These are phyloP conservation scores for Coniochaeta ligniaria DNA, from an alignment of 2,329 filamentous ascomycete species.

Conservation along the genomic window DNA sequence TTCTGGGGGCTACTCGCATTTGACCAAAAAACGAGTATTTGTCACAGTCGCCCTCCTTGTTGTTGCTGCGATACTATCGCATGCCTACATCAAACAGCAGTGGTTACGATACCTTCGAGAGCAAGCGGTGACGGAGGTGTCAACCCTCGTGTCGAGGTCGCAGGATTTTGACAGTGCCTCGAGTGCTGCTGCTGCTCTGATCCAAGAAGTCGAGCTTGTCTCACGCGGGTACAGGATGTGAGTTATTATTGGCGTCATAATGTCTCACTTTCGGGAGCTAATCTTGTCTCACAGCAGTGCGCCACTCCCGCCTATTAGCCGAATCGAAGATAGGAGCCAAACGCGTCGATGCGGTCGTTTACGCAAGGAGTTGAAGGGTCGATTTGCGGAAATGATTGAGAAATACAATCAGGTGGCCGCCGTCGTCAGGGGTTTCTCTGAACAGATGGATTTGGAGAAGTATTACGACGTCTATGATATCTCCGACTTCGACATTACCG, in stretches of 20 bases:
- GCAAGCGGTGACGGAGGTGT: conserved; percentile 64
- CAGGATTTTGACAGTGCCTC: conserved; percentile 76
- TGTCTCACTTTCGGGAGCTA: conserved; percentile 2
- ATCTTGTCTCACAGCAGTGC: conserved; percentile 59
- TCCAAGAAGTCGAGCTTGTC: conserved; percentile 94
- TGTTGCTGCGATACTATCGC: conserved; percentile 53
- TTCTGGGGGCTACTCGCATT: conserved; percentile 38
- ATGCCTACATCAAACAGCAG: conserved; percentile 68
- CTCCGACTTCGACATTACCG: conserved; percentile 63
- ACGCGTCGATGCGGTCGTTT: conserved; percentile 72
- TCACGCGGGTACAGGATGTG: conserved; percentile 83
- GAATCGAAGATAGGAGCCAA: conserved; percentile 78
- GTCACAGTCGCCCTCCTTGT: conserved; percentile 37
- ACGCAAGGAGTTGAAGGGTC: conserved; percentile 65
- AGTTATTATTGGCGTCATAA: conserved; percentile 20
- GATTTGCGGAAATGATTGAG: conserved; percentile 63
- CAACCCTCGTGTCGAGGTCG: conserved; percentile 62
- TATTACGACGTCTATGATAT: conserved; percentile 89
- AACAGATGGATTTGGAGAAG: conserved; percentile 78
- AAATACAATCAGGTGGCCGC: conserved; percentile 65
- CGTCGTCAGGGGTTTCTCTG: conserved; percentile 64
- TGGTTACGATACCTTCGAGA: conserved; percentile 74
- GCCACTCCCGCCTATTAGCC: conserved; percentile 84
- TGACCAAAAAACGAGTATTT: conserved; percentile 49
- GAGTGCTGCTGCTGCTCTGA: conserved; percentile 68